Base-by-base conservation (phyloP, 164 flowering plant species). In the Magnolia kwangsiensis region DNA sequence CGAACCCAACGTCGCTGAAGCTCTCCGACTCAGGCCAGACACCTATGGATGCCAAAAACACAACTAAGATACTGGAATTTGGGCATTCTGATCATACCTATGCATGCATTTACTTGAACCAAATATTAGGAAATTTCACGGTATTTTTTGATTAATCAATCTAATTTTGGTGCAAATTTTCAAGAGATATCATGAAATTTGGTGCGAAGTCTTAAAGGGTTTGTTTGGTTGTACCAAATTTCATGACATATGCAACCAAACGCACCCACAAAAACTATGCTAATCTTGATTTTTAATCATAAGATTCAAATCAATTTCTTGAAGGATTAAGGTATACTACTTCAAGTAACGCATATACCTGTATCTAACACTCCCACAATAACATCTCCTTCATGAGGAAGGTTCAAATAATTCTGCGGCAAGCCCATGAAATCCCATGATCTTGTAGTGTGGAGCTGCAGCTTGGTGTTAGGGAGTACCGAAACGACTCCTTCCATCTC, bases 21-120 rank as follows among this genome's bases (percentile, higher is more conserved):
- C 91, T 88, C 0, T 72, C 80, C 1, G 89, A 82, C 61, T 90
- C 92, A 0, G 90, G 90, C 90, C 95, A 90, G 18, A 87, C 72
- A 7, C 95, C 92, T 3, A 83, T 75, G 76, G 85, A 85, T 5
- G 5, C 5, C 85, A 67, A 37, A 37, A 37, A 0, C 45, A 5
- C 7, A 5, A 3, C 4, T 37, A 37, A 37, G 45, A 37, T 4
- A 37, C 45, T 37, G 0, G 45, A 37, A 3, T 37, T 37, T 3
- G 45, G 4, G 45, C 45, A 37, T 16, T 55, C 59, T 10, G 16
- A 16, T 9, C 10, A 66, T 21, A 4, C 21, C 14, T 21, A 20
- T n/a, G 7, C 24, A 6, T 37, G 45, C 45, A 5, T 37, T 37
- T 37, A 5, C 7, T 37, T 37, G 45, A 0, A 37, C 45, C 45